Conservation (phyloP, 495 filamentous ascomycete genomes). For the Tuber melanosporum region DNA sequence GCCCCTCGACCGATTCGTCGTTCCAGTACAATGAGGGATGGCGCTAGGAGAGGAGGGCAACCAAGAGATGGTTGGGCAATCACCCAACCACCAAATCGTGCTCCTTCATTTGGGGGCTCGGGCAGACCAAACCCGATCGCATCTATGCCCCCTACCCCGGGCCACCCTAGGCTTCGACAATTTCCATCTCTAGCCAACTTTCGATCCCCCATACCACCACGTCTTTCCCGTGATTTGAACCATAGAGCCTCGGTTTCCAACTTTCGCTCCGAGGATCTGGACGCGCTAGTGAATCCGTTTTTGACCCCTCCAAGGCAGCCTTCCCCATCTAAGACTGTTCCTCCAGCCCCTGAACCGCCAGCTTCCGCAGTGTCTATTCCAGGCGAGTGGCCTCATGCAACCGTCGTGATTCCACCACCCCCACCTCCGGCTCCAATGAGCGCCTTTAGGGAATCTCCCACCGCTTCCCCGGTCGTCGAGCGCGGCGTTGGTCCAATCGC, state of each 20-base stretch:
- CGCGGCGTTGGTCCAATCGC: conserved; percentile 11
- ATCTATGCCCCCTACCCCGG: conserved; percentile 17
- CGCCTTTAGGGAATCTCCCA: conserved; percentile 15
- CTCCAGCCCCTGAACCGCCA: conserved; percentile 9
- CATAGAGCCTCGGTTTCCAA: conserved; percentile 31
- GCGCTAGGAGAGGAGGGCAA: background rate
- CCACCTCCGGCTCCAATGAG: conserved; percentile 32
- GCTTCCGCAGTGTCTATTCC: background rate
- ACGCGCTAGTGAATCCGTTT: conserved; percentile 18
- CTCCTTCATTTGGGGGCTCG: background rate
- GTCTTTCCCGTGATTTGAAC: conserved; percentile 17
- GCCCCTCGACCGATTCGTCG: background rate
- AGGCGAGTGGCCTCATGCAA: conserved; percentile 25
- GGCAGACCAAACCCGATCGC: conserved; percentile 1
- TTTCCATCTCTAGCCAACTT: conserved; percentile 31
- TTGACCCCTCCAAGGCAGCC: conserved; percentile 32
- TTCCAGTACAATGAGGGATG: background rate
- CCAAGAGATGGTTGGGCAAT: background rate
- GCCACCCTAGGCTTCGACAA: conserved; percentile 25
- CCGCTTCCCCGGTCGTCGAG: background rate
- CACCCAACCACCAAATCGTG: background rate
- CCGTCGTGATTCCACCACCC: conserved; percentile 28
- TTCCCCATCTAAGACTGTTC: conserved; percentile 6
- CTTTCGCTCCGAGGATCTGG: conserved; percentile 19
- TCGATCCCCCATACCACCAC: conserved; percentile 16